phyloP scores from a whole-genome alignment of 2,329 filamentous ascomycete genomes.

The Aspergillus phoenicis region DNA sequence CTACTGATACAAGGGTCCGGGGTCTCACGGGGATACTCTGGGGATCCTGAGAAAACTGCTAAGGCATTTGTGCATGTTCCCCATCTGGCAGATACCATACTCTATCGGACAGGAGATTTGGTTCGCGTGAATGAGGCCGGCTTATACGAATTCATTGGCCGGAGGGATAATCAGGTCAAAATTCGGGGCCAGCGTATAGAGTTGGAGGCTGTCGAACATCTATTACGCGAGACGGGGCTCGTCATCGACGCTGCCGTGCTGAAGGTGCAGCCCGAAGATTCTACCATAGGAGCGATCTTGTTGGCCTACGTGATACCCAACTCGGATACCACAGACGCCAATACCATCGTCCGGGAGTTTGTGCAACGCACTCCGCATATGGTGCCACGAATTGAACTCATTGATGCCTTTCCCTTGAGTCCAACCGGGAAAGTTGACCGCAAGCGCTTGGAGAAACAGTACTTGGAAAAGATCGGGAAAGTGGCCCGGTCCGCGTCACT shows the following conservation, averaged over 20 bases:
- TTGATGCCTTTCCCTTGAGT: background rate
- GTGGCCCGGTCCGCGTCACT: background rate
- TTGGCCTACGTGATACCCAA: background rate
- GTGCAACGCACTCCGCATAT: background rate
- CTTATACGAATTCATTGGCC: conserved; percentile 7
- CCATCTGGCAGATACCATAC: too few relatives aligned
- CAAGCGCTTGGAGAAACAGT: background rate
- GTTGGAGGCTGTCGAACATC: conserved; percentile 15
- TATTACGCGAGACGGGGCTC: background rate
- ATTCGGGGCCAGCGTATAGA: conserved; percentile 18
- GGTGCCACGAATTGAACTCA: background rate
- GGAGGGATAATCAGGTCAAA: conserved; percentile 17
- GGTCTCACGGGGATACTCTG: background rate
- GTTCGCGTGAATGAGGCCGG: conserved; percentile 10
- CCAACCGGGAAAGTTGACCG: background rate
- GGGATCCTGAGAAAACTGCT: background rate
- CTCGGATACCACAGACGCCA: background rate
- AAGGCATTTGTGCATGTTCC: background rate
- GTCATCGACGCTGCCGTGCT: background rate
- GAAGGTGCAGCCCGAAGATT: background rate
- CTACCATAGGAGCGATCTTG: background rate
- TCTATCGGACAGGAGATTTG: conserved; percentile 19
- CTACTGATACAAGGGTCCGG: background rate
- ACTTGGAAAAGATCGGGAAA: background rate
- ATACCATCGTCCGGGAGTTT: background rate